phyloP scores from a whole-genome alignment of 176 grass and related monocot genomes.

The Panicum miliaceum region DNA sequence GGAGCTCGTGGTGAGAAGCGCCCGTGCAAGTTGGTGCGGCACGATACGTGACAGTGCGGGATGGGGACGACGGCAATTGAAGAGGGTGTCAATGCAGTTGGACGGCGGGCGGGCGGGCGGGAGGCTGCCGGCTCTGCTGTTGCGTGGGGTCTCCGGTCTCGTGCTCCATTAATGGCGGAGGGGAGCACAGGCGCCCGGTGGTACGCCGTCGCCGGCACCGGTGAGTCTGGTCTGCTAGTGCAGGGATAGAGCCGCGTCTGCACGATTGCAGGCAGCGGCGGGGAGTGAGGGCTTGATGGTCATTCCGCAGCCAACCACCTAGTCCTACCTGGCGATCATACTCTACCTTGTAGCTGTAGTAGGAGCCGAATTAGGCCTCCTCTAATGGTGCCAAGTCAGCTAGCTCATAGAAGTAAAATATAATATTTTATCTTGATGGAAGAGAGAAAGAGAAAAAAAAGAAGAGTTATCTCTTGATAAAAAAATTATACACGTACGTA shows the following conservation, averaged over 20 bases:
- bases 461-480: too few species aligned
- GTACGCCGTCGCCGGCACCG: background rate
- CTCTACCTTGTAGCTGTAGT: background rate
- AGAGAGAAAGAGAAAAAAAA: too few species aligned
- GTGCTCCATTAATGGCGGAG: background rate
- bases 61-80: slow-evolving; percentile 18
- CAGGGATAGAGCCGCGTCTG: background rate
- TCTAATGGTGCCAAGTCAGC: too few species aligned
- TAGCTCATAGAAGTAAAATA: too few species aligned
- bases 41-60: too few species aligned
- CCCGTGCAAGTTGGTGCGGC: background rate
- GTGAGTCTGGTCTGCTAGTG: background rate
- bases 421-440: too few species aligned
- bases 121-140: background rate
- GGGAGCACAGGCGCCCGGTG: background rate
- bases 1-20: too few species aligned
- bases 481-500: too few species aligned
- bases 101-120: slow-evolving; percentile 3
- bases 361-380: background rate
- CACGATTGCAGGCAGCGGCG: too few species aligned
- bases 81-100: slow-evolving; percentile 31
- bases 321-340: background rate
- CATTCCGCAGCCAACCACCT: background rate
- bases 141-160: background rate
- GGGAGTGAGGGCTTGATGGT: background rate